A percentile compares a stretch with the other conserved stretches of the same genome.
Evolutionary conservation across 345 rosid genomes (phyloP).

Genomic region (Gynandropsis gynandra): DNA sequence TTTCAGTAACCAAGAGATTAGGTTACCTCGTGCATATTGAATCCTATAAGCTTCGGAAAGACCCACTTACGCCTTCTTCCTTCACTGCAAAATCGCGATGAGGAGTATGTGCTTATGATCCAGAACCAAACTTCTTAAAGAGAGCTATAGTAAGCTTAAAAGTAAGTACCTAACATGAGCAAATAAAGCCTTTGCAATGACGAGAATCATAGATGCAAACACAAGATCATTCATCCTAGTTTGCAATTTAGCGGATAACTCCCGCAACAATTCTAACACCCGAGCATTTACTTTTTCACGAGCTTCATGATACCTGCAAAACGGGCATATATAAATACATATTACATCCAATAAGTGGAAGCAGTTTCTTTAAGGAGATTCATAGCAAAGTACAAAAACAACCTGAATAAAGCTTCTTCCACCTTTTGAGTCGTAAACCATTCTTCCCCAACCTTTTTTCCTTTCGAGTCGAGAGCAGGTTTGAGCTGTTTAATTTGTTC

Average conservation of each 20-base stretch:
- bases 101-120: conserved; percentile 18
- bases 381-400: conserved; percentile 10
- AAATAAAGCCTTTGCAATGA: conserved; percentile 82
- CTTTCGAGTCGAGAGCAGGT: conserved; percentile 83
- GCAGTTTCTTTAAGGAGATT: neutral
- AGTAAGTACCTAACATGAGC: conserved; percentile 69
- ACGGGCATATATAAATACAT: conserved; percentile 12
- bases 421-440: conserved; percentile 85
- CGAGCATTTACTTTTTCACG: conserved; percentile 59
- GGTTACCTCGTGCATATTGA: conserved; percentile 52
- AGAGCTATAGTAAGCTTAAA: conserved; percentile 5
- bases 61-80: conserved; percentile 94
- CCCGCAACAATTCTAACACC: conserved; percentile 77
- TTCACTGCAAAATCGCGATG: conserved; percentile 49
- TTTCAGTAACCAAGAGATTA: too few species aligned
- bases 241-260: conserved; percentile 75
- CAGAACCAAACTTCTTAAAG: conserved; percentile 10
- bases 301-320: conserved; percentile 78
- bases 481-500: conserved; percentile 88
- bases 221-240: conserved; percentile 70
- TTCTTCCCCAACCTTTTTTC: conserved; percentile 94
- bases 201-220: conserved; percentile 85
- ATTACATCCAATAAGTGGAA: conserved; percentile 1
- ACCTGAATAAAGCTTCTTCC: conserved; percentile 79
- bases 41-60: conserved; percentile 62